phyloP scores from a whole-genome alignment of 192 early-diverging fungal genomes.

The Lunasporangiospora selenospora region DNA sequence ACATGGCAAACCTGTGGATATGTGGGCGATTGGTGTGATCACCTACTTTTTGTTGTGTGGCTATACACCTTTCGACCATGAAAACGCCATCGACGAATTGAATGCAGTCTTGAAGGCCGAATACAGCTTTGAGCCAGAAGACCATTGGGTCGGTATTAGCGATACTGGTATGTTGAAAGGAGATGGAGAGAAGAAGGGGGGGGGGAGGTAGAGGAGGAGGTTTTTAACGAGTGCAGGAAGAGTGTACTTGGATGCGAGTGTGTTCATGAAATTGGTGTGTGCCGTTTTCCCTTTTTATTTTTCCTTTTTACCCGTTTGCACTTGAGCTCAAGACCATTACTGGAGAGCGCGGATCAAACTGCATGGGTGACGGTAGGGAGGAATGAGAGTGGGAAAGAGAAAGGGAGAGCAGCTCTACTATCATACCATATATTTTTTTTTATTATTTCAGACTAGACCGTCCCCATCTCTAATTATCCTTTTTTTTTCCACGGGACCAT shows the following conservation, averaged over 20 bases:
- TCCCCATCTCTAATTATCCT: no score
- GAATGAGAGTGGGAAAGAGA: no score
- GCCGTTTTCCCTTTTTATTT: neutral
- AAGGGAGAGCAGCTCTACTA: no score
- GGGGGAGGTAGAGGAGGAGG: neutral
- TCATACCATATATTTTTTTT: no score
- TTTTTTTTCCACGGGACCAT: no score
- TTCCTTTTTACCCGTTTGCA: no score
- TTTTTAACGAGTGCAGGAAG: neutral
- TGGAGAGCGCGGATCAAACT: no score
- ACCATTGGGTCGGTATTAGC: slow-evolving; percentile 63
- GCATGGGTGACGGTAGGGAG: no score
- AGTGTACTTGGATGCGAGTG: neutral
- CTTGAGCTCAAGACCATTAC: no score
- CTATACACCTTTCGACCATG: slow-evolving; percentile 69
- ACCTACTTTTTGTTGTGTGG: slow-evolving; percentile 73
- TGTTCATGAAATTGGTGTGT: neutral
- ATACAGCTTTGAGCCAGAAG: slow-evolving; percentile 60
- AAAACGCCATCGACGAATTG: slow-evolving; percentile 46
- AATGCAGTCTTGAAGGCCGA: slow-evolving; percentile 55
- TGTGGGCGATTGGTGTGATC: slow-evolving; percentile 80
- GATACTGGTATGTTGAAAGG: slow-evolving; percentile 42
- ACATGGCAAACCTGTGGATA: slow-evolving; percentile 71
- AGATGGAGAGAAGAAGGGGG: no score
- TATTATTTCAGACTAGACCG: no score